Percentiles rank a stretch among this genome's conserved stretches.
Evolutionary conservation across 2,329 filamentous ascomycete genomes (phyloP).

Genomic region (Emericellopsis cladophorae): DNA sequence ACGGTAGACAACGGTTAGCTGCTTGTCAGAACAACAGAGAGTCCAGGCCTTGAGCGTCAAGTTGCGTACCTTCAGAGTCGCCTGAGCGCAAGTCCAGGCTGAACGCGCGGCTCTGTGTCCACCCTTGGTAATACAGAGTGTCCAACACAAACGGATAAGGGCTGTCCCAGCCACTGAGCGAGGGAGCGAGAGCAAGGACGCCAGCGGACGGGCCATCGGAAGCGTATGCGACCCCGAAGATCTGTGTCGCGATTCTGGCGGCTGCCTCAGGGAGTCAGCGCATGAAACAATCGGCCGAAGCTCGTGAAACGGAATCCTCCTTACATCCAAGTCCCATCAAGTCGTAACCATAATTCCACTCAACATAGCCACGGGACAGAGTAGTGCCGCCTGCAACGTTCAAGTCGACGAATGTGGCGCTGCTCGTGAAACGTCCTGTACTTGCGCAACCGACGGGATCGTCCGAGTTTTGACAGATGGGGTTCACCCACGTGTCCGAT

Average conservation of each 20-base stretch:
- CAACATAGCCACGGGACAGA: slow-evolving; percentile 18
- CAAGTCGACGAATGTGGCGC: slow-evolving; percentile 14
- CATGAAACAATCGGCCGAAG: neutral
- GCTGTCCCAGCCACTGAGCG: slow-evolving; percentile 17
- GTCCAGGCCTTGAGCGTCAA: neutral
- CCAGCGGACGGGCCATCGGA: slow-evolving; percentile 15
- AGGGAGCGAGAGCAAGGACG: slow-evolving; percentile 21
- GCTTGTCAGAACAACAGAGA: neutral
- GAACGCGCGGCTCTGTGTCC: slow-evolving; percentile 23
- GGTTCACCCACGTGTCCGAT: slow-evolving; percentile 28
- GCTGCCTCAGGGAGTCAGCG: slow-evolving; percentile 8
- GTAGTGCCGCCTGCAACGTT: slow-evolving; percentile 11
- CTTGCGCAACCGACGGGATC: slow-evolving; percentile 13
- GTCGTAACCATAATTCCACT: slow-evolving; percentile 20
- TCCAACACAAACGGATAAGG: slow-evolving; percentile 21
- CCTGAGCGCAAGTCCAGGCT: slow-evolving; percentile 19
- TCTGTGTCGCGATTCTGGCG: slow-evolving; percentile 17
- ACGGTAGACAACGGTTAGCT: too few relatives aligned
- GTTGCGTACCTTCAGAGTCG: slow-evolving; percentile 11
- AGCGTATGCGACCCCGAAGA: slow-evolving; percentile 22
- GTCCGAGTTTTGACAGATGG: slow-evolving; percentile 18
- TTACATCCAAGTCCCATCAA: slow-evolving; percentile 18
- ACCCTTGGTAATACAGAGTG: slow-evolving; percentile 16
- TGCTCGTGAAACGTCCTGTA: slow-evolving; percentile 16
- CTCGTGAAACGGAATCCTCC: slow-evolving; percentile 3